phyloP scores from a whole-genome alignment of 306 rosid genomes.

The Begonia masoniana region DNA sequence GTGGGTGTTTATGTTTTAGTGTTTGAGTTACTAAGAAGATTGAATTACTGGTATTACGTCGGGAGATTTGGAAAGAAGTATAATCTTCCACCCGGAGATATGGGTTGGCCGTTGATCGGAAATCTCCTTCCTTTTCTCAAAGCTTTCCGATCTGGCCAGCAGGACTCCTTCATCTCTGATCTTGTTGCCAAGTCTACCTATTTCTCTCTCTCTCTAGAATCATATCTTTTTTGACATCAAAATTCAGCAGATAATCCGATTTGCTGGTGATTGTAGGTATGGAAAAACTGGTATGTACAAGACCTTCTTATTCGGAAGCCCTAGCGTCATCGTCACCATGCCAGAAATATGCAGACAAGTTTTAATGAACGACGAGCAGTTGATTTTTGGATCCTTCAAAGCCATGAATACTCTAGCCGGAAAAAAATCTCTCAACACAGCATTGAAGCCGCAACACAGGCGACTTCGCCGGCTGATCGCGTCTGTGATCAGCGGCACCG shows the following conservation, averaged over 20 bases:
- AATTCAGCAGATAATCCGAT: background rate
- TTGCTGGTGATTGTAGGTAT: conserved; percentile 5
- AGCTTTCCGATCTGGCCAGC: conserved; percentile 10
- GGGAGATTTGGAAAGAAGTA: background rate
- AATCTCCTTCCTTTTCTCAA: conserved; percentile 1
- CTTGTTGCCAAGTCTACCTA: conserved; percentile 8
- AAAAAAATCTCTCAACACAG: background rate
- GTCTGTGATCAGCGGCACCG: conserved; percentile 10
- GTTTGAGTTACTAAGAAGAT: conserved; percentile 9
- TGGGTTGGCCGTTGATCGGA: conserved; percentile 26
- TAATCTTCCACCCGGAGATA: conserved; percentile 17
- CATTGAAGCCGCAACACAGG: conserved; percentile 6
- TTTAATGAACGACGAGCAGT: conserved; percentile 11
- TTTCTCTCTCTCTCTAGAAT: background rate
- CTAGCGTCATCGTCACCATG: conserved; percentile 11
- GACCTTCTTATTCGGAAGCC: conserved; percentile 14
- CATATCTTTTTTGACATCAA: background rate
- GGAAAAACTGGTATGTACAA: conserved; percentile 19
- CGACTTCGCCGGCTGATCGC: conserved; percentile 12
- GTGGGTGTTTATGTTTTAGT: conserved; percentile 3
- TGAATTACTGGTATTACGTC: conserved; percentile 13
- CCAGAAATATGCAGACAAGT: conserved; percentile 15
- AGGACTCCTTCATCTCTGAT: conserved; percentile 5
- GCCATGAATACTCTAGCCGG: conserved; percentile 9
- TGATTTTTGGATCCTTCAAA: conserved; percentile 5